phyloP scores from a whole-genome alignment of 202 grass and related monocot genomes.

The Carex arenaria region DNA sequence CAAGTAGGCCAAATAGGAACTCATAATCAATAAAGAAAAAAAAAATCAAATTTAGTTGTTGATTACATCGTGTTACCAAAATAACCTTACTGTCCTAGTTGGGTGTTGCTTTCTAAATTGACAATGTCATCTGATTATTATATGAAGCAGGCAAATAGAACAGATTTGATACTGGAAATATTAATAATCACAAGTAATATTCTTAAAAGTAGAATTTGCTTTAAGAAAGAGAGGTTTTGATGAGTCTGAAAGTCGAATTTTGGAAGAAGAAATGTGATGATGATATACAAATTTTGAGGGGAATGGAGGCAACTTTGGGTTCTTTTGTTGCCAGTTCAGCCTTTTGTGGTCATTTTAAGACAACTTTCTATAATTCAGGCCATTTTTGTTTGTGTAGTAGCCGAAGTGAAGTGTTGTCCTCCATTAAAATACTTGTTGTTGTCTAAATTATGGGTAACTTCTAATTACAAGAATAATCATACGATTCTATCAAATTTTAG shows the following conservation, averaged over 20 bases:
- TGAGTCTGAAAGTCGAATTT: neutral
- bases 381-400: neutral
- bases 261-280: neutral
- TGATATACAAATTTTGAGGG: neutral
- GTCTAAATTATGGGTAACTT: neutral
- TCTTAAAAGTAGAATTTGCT: neutral
- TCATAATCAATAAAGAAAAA: neutral
- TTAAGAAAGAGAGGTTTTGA: neutral
- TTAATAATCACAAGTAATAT: neutral
- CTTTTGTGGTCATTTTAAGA: neutral
- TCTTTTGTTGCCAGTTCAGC: neutral
- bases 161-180: neutral
- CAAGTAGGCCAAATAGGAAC: neutral
- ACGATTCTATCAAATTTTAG: constrained; percentile 29
- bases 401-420: neutral
- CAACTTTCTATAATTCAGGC: neutral
- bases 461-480: neutral
- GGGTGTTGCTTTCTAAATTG: neutral
- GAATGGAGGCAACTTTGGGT: neutral
- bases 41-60: neutral
- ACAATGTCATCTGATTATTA: neutral
- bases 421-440: neutral
- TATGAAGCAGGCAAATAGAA: neutral
- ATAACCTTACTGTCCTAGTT: neutral
- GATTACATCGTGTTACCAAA: neutral